Evolutionary conservation across 805 yeast genomes (phyloP), one percentile per base, ranked within the genome.

Genomic region (Wickerhamiella siamensis): DNA sequence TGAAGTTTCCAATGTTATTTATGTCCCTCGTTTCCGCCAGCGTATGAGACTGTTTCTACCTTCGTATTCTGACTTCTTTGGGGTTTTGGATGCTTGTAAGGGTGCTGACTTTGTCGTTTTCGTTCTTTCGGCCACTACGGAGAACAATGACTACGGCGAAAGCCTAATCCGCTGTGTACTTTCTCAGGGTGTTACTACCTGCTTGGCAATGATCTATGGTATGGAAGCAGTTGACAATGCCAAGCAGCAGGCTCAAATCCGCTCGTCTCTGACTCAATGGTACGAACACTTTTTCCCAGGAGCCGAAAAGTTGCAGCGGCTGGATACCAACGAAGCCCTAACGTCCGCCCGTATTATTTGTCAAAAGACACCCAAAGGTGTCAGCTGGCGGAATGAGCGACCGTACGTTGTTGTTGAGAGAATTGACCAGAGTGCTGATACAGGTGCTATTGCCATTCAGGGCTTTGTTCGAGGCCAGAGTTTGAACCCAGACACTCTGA

Each of bases 341-440:
- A 82, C 80, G 52, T 77, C 83, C 35, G 66, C 81, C 33, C 74
- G 98, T 58, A 66, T 69, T 3, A 53, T 91, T 20, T 81, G 95
- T 55, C 96, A 88, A 54, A 82, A 77, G 61, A 74, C 78, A 52
- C 98, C 98, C 21, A 78, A 77, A 55, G 74, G 83, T 1, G 67
- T 93, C 37, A 74, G 73, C 19, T 91, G 98, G 97, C 77, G 97
- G 63, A 96, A 88, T 52, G 63, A 77, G n/a, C 70, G 98, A 56
- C 88, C 95, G 5, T 91, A 86, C 63, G 41, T 91, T 41, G 70
- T 91, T 8, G 87, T 93, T 1, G 93, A 86, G 50, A 54, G 61
- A 3, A 67, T 81, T 1, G 50, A 58, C 18, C 72, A 72, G 66
- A 36, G 19, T n/a, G 38, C 41, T n/a, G 58, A 63, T 15, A 24